Evolutionary conservation across 2,329 filamentous ascomycete species (phyloP).

Genomic region (Orbilia javanica): DNA sequence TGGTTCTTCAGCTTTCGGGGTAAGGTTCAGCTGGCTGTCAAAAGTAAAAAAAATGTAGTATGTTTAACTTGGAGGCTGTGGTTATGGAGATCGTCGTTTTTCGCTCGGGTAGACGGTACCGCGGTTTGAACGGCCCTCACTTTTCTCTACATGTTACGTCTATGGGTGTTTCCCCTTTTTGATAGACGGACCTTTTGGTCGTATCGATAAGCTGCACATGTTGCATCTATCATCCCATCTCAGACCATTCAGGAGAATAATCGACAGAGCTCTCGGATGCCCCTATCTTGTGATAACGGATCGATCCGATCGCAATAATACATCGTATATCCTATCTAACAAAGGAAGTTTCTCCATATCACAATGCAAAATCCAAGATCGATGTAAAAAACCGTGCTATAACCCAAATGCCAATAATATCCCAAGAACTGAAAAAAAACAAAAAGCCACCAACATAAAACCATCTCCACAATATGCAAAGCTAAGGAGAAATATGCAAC

Average conservation of each 20-base stretch:
- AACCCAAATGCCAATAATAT: no score
- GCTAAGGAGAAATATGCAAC: background rate
- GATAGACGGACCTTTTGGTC: background rate
- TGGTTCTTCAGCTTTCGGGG: background rate
- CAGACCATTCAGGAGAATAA: background rate
- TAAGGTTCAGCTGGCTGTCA: background rate
- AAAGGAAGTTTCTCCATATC: background rate
- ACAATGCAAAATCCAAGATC: no score
- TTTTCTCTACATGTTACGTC: no score
- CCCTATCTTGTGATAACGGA: slow-evolving; percentile 12
- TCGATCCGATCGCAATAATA: background rate
- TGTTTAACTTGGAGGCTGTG: no score
- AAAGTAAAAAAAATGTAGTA: background rate
- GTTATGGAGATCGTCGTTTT: no score
- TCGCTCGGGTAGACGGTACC: no score
- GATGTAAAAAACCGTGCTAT: no score
- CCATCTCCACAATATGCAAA: background rate
- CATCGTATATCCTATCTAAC: background rate
- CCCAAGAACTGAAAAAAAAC: background rate
- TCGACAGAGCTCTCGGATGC: background rate
- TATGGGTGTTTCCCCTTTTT: background rate
- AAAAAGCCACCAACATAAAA: background rate
- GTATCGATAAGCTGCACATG: background rate
- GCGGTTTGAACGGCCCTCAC: no score
- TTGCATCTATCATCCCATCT: background rate